Evolutionary conservation across 1,284 basidiomycete species (phyloP), one percentile per base, ranked within the genome.

Genomic region (Golubevia sp.): DNA sequence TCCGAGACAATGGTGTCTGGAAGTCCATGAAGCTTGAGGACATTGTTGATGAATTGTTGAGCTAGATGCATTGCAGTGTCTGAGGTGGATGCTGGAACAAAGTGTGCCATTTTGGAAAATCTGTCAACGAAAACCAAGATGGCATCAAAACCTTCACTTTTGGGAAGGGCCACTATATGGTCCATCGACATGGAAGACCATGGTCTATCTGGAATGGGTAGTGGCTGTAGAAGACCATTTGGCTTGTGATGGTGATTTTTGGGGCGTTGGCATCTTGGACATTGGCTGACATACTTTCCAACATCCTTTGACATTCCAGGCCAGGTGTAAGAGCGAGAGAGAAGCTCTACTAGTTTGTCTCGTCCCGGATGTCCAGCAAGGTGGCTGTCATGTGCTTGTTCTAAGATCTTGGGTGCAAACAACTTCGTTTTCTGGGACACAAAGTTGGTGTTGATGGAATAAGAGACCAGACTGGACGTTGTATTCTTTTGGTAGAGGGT

Each of bases 1-100:
- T 87, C 84, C 25, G 83, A 85, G 2, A 87, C 70, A 27, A 88
- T 86, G 0, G 65, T 63, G 4, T 69, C 62, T 0, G 84, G 86
- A 0, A 87, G 57, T 0, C 86, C 85, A 65, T 86, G 84, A n/a
- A 85, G 76, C 50, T 83, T 84, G 50, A 86, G 85, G 0, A 87
- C 71, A 3, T 77, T 44, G 2, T 80, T 73, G 53, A 86, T 85
- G n/a, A 87, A 67, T 1, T 86, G 23, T 63, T 86, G 84, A 0
- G 86, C 86, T 0, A 86, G 64, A 13, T 87, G 76, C 13, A 60
- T 62, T 0, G 86, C 83, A 2, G 24, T 78, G 58, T 84, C 85
- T 2, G 79, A 83, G 6, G 70, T 74, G 0, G 67, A 23, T 5
- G 71, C 79, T 0, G 85, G 84, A 2, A 86, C 23, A 26, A 67